Evolutionary conservation across 257 asterid species (phyloP).

Genomic region (Penstemon newberryi): DNA sequence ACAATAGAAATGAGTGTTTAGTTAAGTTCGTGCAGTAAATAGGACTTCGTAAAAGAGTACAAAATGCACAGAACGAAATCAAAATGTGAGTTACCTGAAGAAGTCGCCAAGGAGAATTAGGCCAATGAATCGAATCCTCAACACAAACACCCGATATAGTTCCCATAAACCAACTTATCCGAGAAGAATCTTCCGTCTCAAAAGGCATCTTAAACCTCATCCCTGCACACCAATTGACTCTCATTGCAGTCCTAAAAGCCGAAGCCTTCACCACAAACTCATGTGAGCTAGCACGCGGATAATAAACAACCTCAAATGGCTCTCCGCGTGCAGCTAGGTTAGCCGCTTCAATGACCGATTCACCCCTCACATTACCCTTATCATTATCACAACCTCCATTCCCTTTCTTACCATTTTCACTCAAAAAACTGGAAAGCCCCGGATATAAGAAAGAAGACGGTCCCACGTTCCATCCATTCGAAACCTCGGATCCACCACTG

Average conservation of each 20-base stretch:
- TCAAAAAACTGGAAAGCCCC: constrained; percentile 32
- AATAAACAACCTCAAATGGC: constrained; percentile 54
- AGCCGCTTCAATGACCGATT: constrained; percentile 46
- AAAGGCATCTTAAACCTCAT: constrained; percentile 63
- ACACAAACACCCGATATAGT: constrained; percentile 45
- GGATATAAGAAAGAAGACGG: constrained; percentile 32
- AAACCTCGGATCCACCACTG: constrained; percentile 31
- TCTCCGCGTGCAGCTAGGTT: constrained; percentile 49
- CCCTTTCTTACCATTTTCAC: constrained; percentile 35
- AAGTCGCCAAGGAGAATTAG: constrained; percentile 52
- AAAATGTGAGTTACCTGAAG: constrained; percentile 45
- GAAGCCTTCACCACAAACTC: constrained; percentile 58
- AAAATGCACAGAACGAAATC: background rate
- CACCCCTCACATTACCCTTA: constrained; percentile 49
- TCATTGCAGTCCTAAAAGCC: constrained; percentile 42
- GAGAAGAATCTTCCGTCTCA: constrained; percentile 52
- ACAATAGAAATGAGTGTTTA: too few relatives aligned
- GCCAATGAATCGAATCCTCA: constrained; percentile 54
- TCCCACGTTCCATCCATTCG: constrained; percentile 41
- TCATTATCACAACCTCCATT: constrained; percentile 33
- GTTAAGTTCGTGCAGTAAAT: too few relatives aligned
- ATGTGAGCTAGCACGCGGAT: constrained; percentile 51
- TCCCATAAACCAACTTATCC: constrained; percentile 60
- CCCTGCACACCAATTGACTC: constrained; percentile 49
- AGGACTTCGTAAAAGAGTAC: too few relatives aligned